Base-by-base conservation (phyloP, 2,329 filamentous ascomycete species). In the Penicillium sp. region DNA sequence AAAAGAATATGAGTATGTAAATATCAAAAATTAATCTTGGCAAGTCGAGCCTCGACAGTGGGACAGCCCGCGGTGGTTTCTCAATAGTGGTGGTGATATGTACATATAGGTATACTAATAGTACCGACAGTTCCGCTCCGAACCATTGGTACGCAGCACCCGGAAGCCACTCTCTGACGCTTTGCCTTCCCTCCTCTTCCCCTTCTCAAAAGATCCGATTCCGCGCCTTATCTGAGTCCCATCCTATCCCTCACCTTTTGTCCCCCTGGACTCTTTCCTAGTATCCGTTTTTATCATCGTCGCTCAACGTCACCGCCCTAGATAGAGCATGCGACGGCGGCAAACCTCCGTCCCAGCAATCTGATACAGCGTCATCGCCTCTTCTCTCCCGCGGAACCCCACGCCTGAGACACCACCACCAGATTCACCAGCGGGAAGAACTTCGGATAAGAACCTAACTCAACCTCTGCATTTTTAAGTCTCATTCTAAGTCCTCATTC, bases 261-360 rank as follows among this genome's bases (percentile, higher is more conserved):
- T 46, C 30, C 51, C 31, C n/a, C 29, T 23, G 23, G 21, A 23
- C 29, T 52, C n/a, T 41, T 21, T 17, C 44, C 45, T 15, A 23
- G 23, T 17, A n/a, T 7, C 31, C 15, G 50, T 31, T 26, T 30
- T 19, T 30, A 11, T 9, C 51, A 15, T 17, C 38, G 4, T n/a
- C 35, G 11, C 29, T 15, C n/a, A 9, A 45, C 29, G 21, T 48
- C 53, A 35, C 30, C 31, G 50, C 41, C 9, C 21, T n/a, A 26
- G 23, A 62, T 19, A 58, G 54, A 49, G 41, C 49, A 61, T 54
- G 45, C 54, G 49, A 58, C 41, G 54, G 21, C 60, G 41, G 41
- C 30, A 41, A 26, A 52, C 19, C 29, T 53, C 50, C 23, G 35
- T 30, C 47, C 30, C 52, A 17, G 30, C 29, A 51, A 26, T 21